Percentiles rank a stretch among this genome's conserved stretches.
phyloP scores from a whole-genome alignment of 108 stramenopile genomes.

The Pseudonitzschia delicatissima region DNA sequence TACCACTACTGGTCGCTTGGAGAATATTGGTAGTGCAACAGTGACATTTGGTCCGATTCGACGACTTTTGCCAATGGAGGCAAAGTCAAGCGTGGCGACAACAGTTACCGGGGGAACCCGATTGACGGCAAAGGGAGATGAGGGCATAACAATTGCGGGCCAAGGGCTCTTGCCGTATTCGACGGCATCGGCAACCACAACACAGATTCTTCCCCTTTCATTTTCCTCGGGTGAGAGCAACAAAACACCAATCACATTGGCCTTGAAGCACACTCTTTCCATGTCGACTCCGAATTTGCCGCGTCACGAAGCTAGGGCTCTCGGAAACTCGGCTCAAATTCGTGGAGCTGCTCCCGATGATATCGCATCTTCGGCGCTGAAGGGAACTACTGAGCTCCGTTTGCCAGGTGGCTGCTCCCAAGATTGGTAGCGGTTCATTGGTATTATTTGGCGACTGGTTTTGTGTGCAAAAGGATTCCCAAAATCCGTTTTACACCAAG shows the following conservation, averaged over 20 bases:
- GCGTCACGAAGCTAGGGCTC: conserved; percentile 69
- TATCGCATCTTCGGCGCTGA: conserved; percentile 45
- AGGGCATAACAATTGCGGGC: neutral
- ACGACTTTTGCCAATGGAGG: conserved; percentile 40
- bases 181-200: conserved; percentile 54
- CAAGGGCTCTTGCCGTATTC: conserved; percentile 42
- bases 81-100: conserved; percentile 33
- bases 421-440: conserved; percentile 34
- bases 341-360: conserved; percentile 54
- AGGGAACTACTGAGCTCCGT: conserved; percentile 71
- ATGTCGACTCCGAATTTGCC: conserved; percentile 64
- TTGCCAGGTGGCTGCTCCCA: conserved; percentile 51
- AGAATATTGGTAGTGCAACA: conserved; percentile 50
- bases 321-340: conserved; percentile 59
- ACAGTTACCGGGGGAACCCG: conserved; percentile 42
- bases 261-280: conserved; percentile 58
- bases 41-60: conserved; percentile 50
- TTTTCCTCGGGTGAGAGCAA: neutral
- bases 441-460: conserved; percentile 80
- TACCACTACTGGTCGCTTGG: conserved; percentile 38
- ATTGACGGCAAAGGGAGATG: neutral
- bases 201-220: conserved; percentile 59
- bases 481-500: conserved; percentile 27
- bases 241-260: conserved; percentile 36
- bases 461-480: conserved; percentile 30